Percentiles rank a stretch among this genome's conserved stretches.
Evolutionary conservation across 352 stramenopile genomes (phyloP).

Genomic region (Globisporangium spiculum): DNA sequence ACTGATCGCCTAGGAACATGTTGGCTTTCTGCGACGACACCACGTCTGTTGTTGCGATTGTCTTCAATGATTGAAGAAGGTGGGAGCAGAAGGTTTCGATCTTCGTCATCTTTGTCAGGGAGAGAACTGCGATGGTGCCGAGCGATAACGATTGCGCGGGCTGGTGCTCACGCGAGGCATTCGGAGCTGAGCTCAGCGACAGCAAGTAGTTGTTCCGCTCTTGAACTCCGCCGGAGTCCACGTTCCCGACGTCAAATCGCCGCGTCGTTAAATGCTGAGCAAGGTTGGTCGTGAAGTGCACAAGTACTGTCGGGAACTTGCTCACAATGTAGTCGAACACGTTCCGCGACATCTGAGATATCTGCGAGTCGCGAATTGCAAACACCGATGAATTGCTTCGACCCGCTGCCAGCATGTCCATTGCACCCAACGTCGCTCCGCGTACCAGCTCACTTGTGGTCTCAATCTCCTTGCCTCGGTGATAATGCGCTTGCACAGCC

Average conservation of each 20-base stretch:
- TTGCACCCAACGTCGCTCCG: constrained; percentile 68
- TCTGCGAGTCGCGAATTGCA: constrained; percentile 82
- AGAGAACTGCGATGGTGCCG: constrained; percentile 75
- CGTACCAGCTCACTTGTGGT: constrained; percentile 80
- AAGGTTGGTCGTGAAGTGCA: constrained; percentile 81
- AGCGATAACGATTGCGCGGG: constrained; percentile 38
- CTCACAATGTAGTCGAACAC: constrained; percentile 86
- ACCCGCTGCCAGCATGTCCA: constrained; percentile 79
- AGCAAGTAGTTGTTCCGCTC: constrained; percentile 46
- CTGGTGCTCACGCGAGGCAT: constrained; percentile 22
- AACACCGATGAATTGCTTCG: constrained; percentile 81
- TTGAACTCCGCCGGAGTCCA: constrained; percentile 36
- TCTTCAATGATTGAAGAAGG: constrained; percentile 59
- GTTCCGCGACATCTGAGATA: constrained; percentile 84
- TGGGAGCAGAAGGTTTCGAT: constrained; percentile 76
- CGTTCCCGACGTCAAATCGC: constrained; percentile 28
- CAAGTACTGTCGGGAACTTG: constrained; percentile 55
- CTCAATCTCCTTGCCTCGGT: constrained; percentile 63
- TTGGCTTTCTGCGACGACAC: constrained; percentile 75
- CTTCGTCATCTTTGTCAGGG: constrained; percentile 68
- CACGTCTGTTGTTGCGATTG: constrained; percentile 56
- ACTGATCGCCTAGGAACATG: constrained; percentile 61
- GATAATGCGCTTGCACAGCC: constrained; percentile 61
- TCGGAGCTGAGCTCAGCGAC: constrained; percentile 43
- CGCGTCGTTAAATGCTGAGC: constrained; percentile 56